Conservation (phyloP, 192 early-diverging fungal species). For the Mortierella hygrophila region DNA sequence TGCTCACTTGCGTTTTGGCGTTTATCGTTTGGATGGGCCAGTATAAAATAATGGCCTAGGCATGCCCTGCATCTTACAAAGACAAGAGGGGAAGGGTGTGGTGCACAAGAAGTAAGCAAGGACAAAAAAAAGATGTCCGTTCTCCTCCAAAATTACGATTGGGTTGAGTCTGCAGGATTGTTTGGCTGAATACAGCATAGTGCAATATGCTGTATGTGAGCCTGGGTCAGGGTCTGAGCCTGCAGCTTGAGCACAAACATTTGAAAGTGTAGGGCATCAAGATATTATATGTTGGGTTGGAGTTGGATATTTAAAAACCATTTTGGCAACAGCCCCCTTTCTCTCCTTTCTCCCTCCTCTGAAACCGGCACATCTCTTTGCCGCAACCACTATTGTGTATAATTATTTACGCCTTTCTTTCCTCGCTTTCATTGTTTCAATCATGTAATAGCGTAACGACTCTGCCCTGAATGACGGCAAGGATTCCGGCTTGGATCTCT, state of each 20-base stretch:
- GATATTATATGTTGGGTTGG: background rate
- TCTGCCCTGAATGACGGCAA: conserved; percentile 59
- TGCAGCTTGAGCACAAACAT: background rate
- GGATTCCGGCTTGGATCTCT: conserved; percentile 57
- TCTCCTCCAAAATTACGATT: conserved; percentile 6
- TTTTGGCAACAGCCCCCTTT: background rate
- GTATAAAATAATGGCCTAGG: too few relatives aligned
- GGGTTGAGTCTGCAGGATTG: too few relatives aligned
- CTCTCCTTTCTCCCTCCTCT: background rate
- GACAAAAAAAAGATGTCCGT: background rate
- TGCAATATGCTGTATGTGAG: background rate
- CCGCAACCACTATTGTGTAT: background rate
- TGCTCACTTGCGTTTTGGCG: too few relatives aligned
- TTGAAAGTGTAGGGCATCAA: too few relatives aligned
- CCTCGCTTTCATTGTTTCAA: background rate
- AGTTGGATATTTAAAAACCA: background rate
- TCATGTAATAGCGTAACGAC: conserved; percentile 43
- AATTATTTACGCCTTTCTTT: background rate
- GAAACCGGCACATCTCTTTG: conserved; percentile 1
- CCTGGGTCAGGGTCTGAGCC: background rate
- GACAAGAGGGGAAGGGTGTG: background rate
- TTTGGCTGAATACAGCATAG: too few relatives aligned
- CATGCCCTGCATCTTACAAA: too few relatives aligned
- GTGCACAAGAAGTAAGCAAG: background rate
- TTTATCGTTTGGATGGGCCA: too few relatives aligned